These are phyloP conservation scores for Solanum dulcamara DNA, from an alignment of 257 asterid species.

Conservation along the genomic window DNA sequence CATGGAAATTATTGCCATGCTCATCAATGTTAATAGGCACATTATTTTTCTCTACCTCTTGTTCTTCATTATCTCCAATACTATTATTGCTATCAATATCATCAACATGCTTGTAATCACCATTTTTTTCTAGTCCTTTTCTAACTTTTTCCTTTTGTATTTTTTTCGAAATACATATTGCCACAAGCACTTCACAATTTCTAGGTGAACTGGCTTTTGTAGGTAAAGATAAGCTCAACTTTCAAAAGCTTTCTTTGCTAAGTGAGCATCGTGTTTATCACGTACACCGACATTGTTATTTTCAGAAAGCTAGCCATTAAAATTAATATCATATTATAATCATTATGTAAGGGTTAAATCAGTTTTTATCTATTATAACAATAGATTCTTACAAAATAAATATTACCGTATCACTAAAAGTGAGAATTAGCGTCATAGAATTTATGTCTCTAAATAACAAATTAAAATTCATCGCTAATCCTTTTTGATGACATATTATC, in stretches of 20 bases:
- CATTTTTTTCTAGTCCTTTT: not conserved
- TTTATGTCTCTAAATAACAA: not conserved
- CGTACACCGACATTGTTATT: not conserved
- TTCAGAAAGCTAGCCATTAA: not conserved
- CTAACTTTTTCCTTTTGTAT: not conserved
- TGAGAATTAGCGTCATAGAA: not conserved
- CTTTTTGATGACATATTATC: not conserved
- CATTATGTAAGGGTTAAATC: not conserved
- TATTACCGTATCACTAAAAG: not conserved
- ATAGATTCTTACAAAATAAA: not conserved
- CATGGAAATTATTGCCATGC: not conserved
- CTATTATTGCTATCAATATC: not conserved
- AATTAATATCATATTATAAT: not conserved
- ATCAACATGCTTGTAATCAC: not conserved
- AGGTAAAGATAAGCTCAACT: not conserved
- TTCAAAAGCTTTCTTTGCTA: not conserved
- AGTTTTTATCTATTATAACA: not conserved
- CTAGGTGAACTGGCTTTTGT: not conserved
- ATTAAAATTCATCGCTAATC: not conserved
- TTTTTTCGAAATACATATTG: not conserved
- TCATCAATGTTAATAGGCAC: not conserved
- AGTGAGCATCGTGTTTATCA: not conserved
- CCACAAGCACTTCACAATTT: not conserved
- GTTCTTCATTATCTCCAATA: not conserved
- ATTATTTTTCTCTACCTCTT: not conserved